Evolutionary conservation across 495 filamentous ascomycete genomes (phyloP).

Genomic region (Acidomyces sp.): DNA sequence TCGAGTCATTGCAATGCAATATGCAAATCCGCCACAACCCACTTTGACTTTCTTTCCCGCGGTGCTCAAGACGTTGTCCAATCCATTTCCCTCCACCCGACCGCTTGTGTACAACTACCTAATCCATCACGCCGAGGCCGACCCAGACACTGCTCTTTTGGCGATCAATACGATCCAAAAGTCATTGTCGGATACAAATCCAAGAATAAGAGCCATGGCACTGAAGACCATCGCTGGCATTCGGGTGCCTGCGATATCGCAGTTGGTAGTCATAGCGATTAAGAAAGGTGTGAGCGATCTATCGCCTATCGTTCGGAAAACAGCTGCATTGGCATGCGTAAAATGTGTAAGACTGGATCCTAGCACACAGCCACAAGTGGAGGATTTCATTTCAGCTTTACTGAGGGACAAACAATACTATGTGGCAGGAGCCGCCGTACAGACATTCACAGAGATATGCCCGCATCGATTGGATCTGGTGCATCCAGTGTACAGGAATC

Average conservation of each 20-base stretch:
- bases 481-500: conserved; percentile 71
- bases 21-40: conserved; percentile 59
- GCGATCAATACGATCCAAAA: conserved; percentile 99
- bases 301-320: conserved; percentile 84
- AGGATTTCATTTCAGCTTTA: conserved; percentile 63
- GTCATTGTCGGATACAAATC: conserved; percentile 80
- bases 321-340: conserved; percentile 86
- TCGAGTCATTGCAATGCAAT: conserved; percentile 87
- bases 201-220: conserved; percentile 79
- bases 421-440: conserved; percentile 82
- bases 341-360: conserved; percentile 95
- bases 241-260: conserved; percentile 90
- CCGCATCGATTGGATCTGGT: conserved; percentile 74
- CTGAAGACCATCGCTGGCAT: conserved; percentile 93
- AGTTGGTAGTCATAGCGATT: conserved; percentile 93
- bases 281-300: conserved; percentile 86
- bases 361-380: conserved; percentile 64
- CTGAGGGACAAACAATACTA: conserved; percentile 88
- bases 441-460: conserved; percentile 78
- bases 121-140: conserved; percentile 84
- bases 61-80: conserved; percentile 92
- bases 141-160: conserved; percentile 85
- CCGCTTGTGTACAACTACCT: conserved; percentile 98
- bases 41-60: conserved; percentile 75
- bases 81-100: conserved; percentile 80